A percentile compares a stretch with the other conserved stretches of the same genome.
phyloP scores from a whole-genome alignment of 1,284 basidiomycete species.

The Coniophora puteana region DNA sequence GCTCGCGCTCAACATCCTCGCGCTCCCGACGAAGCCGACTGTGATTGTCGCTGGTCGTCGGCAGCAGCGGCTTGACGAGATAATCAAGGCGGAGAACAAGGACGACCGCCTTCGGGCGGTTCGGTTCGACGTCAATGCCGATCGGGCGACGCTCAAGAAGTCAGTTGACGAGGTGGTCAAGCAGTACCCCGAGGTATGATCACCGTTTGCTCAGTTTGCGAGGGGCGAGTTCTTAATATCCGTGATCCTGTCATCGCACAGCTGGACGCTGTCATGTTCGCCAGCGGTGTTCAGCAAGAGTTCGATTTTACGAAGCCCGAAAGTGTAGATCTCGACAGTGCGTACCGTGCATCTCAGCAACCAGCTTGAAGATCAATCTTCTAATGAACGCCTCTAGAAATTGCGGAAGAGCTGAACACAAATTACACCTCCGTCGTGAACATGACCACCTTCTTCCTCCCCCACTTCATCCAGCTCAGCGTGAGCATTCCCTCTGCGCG shows the following conservation, averaged over 20 bases:
- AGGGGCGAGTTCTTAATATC: background rate
- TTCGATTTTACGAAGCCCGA: slow-evolving; percentile 48
- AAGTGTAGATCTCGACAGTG: slow-evolving; percentile 44
- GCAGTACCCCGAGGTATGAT: slow-evolving; percentile 47
- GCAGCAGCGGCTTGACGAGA: slow-evolving; percentile 46
- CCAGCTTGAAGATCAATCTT: slow-evolving; percentile 1
- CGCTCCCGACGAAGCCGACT: slow-evolving; percentile 45
- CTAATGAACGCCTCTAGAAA: slow-evolving; percentile 26
- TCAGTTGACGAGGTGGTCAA: slow-evolving; percentile 36
- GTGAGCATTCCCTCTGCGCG: slow-evolving; percentile 39
- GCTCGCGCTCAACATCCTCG: slow-evolving; percentile 50
- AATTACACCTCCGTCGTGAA: slow-evolving; percentile 57
- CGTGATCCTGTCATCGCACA: slow-evolving; percentile 30
- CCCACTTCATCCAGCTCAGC: slow-evolving; percentile 51
- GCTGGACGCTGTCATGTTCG: slow-evolving; percentile 47
- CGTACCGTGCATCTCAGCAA: slow-evolving; percentile 10
- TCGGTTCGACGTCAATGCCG: slow-evolving; percentile 39
- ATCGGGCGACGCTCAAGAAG: slow-evolving; percentile 35
- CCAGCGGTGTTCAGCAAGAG: slow-evolving; percentile 53
- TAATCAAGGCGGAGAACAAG: slow-evolving; percentile 29
- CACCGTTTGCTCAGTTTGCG: background rate
- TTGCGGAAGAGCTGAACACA: slow-evolving; percentile 47
- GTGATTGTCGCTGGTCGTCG: slow-evolving; percentile 57
- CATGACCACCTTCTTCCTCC: slow-evolving; percentile 47
- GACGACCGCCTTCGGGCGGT: slow-evolving; percentile 35